A percentile compares a stretch with the other conserved stretches of the same genome.
Conservation (phyloP, 345 rosid genomes). For the Eucalyptus grandis region DNA sequence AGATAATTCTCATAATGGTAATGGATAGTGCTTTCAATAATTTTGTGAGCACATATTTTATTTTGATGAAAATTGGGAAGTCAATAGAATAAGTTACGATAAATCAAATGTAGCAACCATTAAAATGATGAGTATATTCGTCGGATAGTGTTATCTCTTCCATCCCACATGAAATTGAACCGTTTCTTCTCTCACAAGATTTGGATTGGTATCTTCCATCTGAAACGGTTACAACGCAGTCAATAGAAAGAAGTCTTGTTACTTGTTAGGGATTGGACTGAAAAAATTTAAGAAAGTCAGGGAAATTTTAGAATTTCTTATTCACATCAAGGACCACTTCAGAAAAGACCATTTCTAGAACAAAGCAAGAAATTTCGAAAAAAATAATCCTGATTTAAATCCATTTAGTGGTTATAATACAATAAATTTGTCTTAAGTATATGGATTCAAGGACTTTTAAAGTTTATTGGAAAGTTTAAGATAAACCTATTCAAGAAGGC, state of each 20-base stretch:
- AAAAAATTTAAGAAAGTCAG: neutral
- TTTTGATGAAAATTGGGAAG: no score
- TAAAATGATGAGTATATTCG: neutral
- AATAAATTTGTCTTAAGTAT: fast-evolving
- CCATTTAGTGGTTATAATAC: fast-evolving
- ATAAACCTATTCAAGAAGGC: neutral
- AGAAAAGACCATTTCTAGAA: neutral
- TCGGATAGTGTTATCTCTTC: neutral
- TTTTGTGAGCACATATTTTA: neutral
- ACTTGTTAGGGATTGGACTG: neutral
- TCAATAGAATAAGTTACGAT: no score
- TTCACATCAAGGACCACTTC: neutral
- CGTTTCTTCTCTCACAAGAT: fast-evolving
- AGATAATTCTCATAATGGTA: neutral
- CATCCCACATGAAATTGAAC: neutral
- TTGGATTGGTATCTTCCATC: fast-evolving
- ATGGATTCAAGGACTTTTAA: fast-evolving
- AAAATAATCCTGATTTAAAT: fast-evolving
- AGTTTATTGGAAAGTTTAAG: fast-evolving
- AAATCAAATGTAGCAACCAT: neutral
- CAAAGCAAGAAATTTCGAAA: neutral
- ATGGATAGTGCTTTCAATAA: neutral
- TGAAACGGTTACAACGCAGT: neutral
- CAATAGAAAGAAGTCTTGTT: neutral
- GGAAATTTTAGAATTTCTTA: neutral